Base-by-base conservation (phyloP, 345 rosid genomes). In the Aethionema arabicum region DNA sequence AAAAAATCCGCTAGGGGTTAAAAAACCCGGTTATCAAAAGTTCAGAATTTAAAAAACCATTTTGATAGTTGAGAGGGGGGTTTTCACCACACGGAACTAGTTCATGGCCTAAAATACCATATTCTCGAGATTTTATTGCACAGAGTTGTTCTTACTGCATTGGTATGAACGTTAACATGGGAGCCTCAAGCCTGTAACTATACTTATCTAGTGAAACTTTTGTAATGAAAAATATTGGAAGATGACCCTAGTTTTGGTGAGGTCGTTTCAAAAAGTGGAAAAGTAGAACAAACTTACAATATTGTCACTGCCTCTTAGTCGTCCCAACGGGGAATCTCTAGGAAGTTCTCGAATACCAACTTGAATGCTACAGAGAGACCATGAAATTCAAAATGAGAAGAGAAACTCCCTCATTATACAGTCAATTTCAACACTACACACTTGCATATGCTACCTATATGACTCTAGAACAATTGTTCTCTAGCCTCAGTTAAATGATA, bases 331-430 rank as follows among this genome's bases (percentile, higher is more conserved):
- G 6, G 95, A 86, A 56, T 80, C 80, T 76, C 72, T 83, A 2
- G 95, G 66, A 62, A 92, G 86, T 74, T 92, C 98, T 79, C 85
- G 85, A 73, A 92, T 80, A 48, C 98, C 98, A 59, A 92, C 98
- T 56, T 81, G 82, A 74, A 91, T 85, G 46, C 98, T 92, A 68
- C 66, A 65, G 16, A 65, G 68, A 59, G 46, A 44, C 16, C 10
- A 14, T 29, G 29, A 58, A 52, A 12, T 59, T 63, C 51, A 39
- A 51, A 51, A 46, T 71, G 56, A 44, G 32, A 32, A 13, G 6
- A 47, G 5, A 41, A 11, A 7, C 15, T n/a, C 1, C 45, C 45
- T 0, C 45, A 41, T 41, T 40, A 40, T 3, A 7, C 16, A 41
- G 13, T 3, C 15, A 2, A 41, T 4, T 6, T 4, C 2, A 3